phyloP scores from a whole-genome alignment of 2,329 filamentous ascomycete genomes.

The Pseudopithomyces maydicus region DNA sequence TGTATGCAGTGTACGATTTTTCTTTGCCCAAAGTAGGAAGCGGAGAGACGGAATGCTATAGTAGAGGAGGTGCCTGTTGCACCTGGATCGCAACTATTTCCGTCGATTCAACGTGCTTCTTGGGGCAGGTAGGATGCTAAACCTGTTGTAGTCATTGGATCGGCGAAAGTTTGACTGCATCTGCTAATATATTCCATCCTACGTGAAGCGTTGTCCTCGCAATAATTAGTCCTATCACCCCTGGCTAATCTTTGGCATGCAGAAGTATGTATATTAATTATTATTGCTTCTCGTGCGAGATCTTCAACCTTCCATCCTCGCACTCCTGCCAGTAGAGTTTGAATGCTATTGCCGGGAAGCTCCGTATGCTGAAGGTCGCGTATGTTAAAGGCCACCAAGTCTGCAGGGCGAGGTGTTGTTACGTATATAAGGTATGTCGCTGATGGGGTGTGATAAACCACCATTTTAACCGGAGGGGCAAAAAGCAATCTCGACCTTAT shows the following conservation, averaged over 20 bases:
- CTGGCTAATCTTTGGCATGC: background rate
- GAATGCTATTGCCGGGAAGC: background rate
- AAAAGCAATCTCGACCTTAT: constrained; percentile 1
- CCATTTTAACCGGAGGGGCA: constrained; percentile 3
- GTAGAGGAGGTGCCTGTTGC: background rate
- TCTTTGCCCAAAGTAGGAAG: background rate
- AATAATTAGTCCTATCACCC: background rate
- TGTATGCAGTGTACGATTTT: constrained; percentile 1
- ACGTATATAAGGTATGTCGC: too few relatives aligned
- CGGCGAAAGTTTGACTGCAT: background rate
- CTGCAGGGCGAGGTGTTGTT: background rate
- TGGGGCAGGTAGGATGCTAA: background rate
- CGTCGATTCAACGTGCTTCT: background rate
- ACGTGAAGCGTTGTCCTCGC: background rate
- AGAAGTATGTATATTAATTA: constrained; percentile 4
- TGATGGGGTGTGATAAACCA: constrained; percentile 1
- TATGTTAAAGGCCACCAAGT: background rate
- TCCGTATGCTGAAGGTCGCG: background rate
- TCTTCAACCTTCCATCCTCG: constrained; percentile 1
- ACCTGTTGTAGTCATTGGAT: background rate
- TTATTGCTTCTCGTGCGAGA: constrained; percentile 3
- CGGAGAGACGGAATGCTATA: constrained; percentile 2
- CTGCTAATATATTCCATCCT: background rate
- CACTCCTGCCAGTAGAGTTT: background rate
- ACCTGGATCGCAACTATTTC: background rate